These are phyloP conservation scores for Macrophomina phaseolina DNA, from an alignment of 2,329 filamentous ascomycete species.

Conservation along the genomic window DNA sequence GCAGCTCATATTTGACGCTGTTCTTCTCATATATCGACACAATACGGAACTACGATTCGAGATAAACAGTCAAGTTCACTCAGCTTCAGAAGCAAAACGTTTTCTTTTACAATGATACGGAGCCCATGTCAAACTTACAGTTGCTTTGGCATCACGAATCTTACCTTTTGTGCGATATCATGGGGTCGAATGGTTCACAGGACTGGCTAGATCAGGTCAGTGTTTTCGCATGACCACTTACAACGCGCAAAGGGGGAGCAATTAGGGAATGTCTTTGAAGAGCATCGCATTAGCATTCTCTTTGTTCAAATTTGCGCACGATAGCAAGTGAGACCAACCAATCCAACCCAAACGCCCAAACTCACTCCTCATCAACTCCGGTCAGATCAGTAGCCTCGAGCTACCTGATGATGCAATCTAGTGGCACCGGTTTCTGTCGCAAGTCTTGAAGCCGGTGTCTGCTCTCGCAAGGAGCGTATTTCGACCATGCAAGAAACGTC, in stretches of 20 bases:
- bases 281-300: conserved; percentile 21
- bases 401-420: neutral
- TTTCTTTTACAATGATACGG: no score
- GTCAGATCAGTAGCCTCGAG: neutral
- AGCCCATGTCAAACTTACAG: no score
- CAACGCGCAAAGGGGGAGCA: neutral
- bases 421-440: neutral
- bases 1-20: no score
- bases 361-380: neutral
- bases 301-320: neutral
- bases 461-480: no score
- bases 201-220: neutral
- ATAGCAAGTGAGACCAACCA: conserved; percentile 25
- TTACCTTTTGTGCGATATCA: no score
- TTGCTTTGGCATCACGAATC: no score
- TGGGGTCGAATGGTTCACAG: no score
- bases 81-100: no score
- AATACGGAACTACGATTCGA: no score
- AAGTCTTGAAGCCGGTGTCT: neutral
- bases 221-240: conserved; percentile 3
- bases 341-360: conserved; percentile 16
- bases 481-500: neutral
- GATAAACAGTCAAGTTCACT: no score
- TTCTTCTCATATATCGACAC: no score
- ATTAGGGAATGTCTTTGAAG: neutral